Percentiles rank a stretch among this genome's conserved stretches.
These are phyloP conservation scores for Trametes cingulata DNA, from an alignment of 768 basidiomycete species.

Conservation along the genomic window DNA sequence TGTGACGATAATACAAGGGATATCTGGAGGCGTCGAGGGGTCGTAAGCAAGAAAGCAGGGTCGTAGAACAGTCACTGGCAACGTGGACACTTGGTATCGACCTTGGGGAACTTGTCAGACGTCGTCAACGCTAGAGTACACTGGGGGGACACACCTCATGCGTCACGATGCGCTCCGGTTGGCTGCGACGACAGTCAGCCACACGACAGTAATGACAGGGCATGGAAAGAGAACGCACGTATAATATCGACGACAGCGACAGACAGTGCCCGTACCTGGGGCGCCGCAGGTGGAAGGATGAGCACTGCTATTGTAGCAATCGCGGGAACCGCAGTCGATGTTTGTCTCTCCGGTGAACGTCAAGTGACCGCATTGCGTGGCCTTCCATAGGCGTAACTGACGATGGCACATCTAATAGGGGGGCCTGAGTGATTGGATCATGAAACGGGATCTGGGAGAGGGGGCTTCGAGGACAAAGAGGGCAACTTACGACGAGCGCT, in stretches of 20 bases:
- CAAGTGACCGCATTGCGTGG: slow-evolving; percentile 56
- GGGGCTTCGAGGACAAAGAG: slow-evolving; percentile 13
- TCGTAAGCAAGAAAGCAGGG: neutral
- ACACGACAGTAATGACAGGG: neutral
- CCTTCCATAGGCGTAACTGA: slow-evolving; percentile 52
- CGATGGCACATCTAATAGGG: slow-evolving; percentile 61
- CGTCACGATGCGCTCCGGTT: slow-evolving; percentile 54
- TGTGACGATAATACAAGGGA: neutral
- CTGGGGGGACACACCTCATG: slow-evolving; percentile 40
- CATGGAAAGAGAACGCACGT: slow-evolving; percentile 35
- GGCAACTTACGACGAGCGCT: slow-evolving; percentile 30
- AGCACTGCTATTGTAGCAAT: slow-evolving; percentile 48
- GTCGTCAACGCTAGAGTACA: neutral
- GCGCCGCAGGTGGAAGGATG: slow-evolving; percentile 52
- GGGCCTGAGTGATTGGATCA: slow-evolving; percentile 1
- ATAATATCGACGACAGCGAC: slow-evolving; percentile 59
- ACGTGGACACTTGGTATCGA: slow-evolving; percentile 13
- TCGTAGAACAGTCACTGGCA: neutral
- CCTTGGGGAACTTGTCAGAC: neutral
- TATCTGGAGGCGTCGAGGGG: neutral
- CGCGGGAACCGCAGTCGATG: slow-evolving; percentile 51
- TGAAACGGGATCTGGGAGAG: neutral
- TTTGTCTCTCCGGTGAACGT: slow-evolving; percentile 43
- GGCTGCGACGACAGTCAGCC: slow-evolving; percentile 34
- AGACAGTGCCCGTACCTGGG: slow-evolving; percentile 18